Evolutionary conservation across 306 rosid species (phyloP), one percentile per base, ranked within the genome.

Genomic region (Trifolium pratense): DNA sequence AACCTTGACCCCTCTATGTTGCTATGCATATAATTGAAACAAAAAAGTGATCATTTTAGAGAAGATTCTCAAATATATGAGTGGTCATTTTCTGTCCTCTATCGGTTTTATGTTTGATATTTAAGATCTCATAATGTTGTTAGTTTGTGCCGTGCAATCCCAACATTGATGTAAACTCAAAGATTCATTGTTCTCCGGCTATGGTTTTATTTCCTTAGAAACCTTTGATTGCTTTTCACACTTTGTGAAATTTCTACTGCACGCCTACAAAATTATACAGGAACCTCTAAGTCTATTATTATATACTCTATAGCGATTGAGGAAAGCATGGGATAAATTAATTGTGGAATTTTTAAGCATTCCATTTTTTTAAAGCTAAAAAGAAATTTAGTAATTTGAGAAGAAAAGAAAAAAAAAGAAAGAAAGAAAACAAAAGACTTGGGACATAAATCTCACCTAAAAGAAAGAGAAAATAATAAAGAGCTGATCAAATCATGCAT

Each of bases 21-120:
- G 21, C 13, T 52, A 56, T 5, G 34, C 36, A 57, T 53, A 61
- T 36, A 39, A 37, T 64, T 64, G 69, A 64, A 64, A 18, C 17
- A 9, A 60, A 40, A 15, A 42, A 7, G 70, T 29, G 32, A 29
- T 70, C 56, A 64, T 66, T 74, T 32, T 40, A 51, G 26, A 23
- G 20, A 70, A 76, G 79, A 82, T 79, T 34, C 52, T 74, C 34
- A 43, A 5, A 71, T 29, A 36, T 36, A 82, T 45, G 48, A 60
- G 72, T 0, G 71, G 81, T 82, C 81, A 40, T 63, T 81, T 80
- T 82, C 79, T 82, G 85, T 80, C 84, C 68, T 77, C 71, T 76
- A 0, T 63, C 3, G 4, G 7, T 60, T 32, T 78, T 63, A 64
- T 82, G 66, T 66, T 73, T 39, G 70, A 68, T 59, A 60, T 59